Base-by-base conservation (phyloP, 257 asterid genomes). In the Hygrophila difformis region DNA sequence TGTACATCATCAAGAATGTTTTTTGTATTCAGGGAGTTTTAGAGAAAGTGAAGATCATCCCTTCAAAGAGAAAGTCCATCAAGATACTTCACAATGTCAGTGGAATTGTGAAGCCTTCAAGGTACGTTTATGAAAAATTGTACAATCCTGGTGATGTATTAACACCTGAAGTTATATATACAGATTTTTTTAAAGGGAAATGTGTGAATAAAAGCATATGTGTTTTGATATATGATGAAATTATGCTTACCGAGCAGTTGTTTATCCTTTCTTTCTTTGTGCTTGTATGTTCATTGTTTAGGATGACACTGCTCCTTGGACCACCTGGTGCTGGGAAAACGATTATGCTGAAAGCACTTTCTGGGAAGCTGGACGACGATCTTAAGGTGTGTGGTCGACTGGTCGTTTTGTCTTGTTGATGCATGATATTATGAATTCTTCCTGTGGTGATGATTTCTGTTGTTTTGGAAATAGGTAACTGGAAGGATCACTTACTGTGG, bases 401-500 rank as follows among this genome's bases (percentile, higher is more conserved):
- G n/a, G n/a, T n/a, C n/a, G n/a, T n/a, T n/a, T n/a, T 2, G 5
- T 9, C 34, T 14, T 39, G 18, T 5, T 6, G 15, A 12, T 3
- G 21, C 5, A n/a, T n/a, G n/a, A n/a, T 5, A 5, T 1, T 19
- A 8, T n/a, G 4, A 17, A 17, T 28, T 14, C 24, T 18, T 19
- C 47, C 3, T 17, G 8, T 28, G 6, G 2, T 19, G 2, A 14
- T 42, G 5, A 3, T 21, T 6, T 16, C 49, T 43, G 9, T 43
- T 18, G 3, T 17, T 17, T 8, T 3, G 2, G 1, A n/a, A 3
- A 1, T 5, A 46, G 51, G 51, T 21, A 13, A 46, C 36, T 12
- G 79, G 48, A 67, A 55, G 37, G 53, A 46, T 75, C 56, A 64
- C 76, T 6, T 75, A 75, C 18, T 67, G 76, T 17, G 82, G 82